Evolutionary conservation across 2,329 filamentous ascomycete genomes (phyloP), one percentile per base, ranked within the genome.

Genomic region (Ophiostoma perfectum): DNA sequence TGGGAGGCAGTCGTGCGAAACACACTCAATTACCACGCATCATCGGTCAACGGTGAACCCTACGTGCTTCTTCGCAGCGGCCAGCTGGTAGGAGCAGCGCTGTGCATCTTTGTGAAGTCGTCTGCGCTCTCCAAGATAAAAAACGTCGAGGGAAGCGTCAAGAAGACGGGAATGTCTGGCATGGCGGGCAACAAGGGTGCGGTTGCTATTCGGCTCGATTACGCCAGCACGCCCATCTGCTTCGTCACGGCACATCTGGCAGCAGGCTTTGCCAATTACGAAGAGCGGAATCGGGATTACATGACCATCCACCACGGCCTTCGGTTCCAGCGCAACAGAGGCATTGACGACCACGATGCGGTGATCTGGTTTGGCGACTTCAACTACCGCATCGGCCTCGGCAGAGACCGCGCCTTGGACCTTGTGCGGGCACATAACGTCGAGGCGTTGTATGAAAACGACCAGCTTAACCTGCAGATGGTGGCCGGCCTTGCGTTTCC

Each of bases 101-200:
- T 99, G 55, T 92, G 95, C 75, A 89, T 99, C 66, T 98, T 96
- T 76, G 92, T 97, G 69, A 92, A 90, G 76, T 85, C 89, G 0
- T 91, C 91, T 68, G 84, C 87, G 11, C 83, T 99, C 47, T 84
- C 83, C 45, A 86, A 90, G 71, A 95, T 99, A 78, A 98, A 97
- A 77, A 97, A 98, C 75, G 95, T 99, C 16, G 95, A 99, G 77
- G 95, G 95, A 5, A 92, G 89, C 73, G 88, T 97, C 70, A 99
- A 97, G 80, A 99, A 97, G 83, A 85, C 84, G 77, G 95, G 95
- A 4, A 88, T 99, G 83, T 97, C 93, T 38, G 95, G 95, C 5
- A 97, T 99, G 84, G 94, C 93, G 41, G 95, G 95, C 36, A 99
- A 99, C 80, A 99, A 99, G 80, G 95, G 95, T 18, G 95, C 95